Percentiles rank a stretch among this genome's conserved stretches.
Evolutionary conservation across 768 basidiomycete species (phyloP).

Genomic region (Leccinum fibrillosum): DNA sequence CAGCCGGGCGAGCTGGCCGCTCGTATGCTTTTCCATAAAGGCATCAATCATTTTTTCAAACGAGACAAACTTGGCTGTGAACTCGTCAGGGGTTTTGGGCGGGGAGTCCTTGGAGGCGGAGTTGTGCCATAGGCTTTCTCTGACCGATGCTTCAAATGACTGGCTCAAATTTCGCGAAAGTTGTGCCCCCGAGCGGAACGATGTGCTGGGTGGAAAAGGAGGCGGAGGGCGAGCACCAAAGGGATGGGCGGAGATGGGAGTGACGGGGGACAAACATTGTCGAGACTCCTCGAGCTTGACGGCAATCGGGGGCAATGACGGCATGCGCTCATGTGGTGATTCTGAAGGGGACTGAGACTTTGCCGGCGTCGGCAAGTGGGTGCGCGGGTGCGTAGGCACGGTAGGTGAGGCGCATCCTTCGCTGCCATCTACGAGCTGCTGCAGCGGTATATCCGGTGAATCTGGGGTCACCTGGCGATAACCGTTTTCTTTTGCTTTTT

Average conservation of each 20-base stretch:
- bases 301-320: slow-evolving; percentile 30
- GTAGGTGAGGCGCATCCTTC: slow-evolving; percentile 14
- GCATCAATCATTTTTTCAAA: slow-evolving; percentile 19
- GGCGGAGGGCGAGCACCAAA: slow-evolving; percentile 7
- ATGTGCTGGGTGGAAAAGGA: not conserved
- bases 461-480: not conserved
- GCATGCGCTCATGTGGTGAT: slow-evolving; percentile 12
- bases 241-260: not conserved
- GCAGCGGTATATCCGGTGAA: slow-evolving; percentile 12
- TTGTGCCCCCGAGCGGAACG: not conserved
- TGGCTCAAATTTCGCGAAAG: not conserved
- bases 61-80: slow-evolving; percentile 13
- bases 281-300: slow-evolving; percentile 25
- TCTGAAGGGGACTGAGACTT: slow-evolving; percentile 21
- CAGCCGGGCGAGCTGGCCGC: slow-evolving; percentile 19
- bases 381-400: slow-evolving; percentile 4
- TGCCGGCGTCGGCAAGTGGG: slow-evolving; percentile 30
- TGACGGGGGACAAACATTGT: not conserved
- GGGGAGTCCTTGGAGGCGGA: not conserved
- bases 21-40: slow-evolving; percentile 20
- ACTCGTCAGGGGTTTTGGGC: slow-evolving; percentile 24
- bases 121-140: slow-evolving; percentile 5
- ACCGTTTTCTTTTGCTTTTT: slow-evolving; percentile 14
- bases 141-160: slow-evolving; percentile 12
- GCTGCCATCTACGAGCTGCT: not conserved